phyloP scores from a whole-genome alignment of 1,284 basidiomycete genomes.

The Earliella scabrosa region DNA sequence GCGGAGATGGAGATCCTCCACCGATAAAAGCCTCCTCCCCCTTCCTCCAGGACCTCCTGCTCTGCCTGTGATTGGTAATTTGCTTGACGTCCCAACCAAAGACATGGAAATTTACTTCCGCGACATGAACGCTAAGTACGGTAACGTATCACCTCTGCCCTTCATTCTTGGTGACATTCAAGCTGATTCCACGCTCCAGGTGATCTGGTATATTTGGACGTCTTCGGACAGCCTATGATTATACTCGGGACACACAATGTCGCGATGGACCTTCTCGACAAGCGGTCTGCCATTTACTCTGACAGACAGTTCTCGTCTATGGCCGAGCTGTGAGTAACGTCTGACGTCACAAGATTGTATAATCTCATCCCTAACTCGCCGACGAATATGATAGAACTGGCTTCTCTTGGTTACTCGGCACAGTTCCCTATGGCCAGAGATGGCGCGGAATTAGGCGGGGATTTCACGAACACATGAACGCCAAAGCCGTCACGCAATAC shows the following conservation, averaged over 20 bases:
- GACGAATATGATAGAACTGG: neutral
- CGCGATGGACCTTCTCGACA: constrained; percentile 45
- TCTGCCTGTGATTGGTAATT: neutral
- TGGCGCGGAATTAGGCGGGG: constrained; percentile 6
- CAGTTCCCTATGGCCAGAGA: constrained; percentile 3
- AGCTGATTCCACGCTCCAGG: too few species aligned
- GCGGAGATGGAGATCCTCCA: neutral
- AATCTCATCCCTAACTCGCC: too few species aligned
- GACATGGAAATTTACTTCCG: neutral
- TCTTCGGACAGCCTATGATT: constrained; percentile 7
- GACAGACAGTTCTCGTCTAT: constrained; percentile 5
- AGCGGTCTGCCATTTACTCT: constrained; percentile 35
- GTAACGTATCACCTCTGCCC: neutral
- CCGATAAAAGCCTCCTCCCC: neutral
- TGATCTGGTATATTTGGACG: constrained; percentile 15
- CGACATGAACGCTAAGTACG: neutral
- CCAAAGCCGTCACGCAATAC: neutral
- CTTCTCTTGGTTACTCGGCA: constrained; percentile 1
- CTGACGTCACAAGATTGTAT: neutral
- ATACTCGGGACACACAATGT: constrained; percentile 15
- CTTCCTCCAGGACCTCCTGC: neutral
- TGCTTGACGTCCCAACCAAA: neutral
- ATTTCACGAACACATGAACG: constrained; percentile 10
- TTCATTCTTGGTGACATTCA: too few species aligned
- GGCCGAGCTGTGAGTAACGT: constrained; percentile 5